Conservation (phyloP, 2,329 filamentous ascomycete genomes). For the Myriosclerotinia scirpicola region DNA sequence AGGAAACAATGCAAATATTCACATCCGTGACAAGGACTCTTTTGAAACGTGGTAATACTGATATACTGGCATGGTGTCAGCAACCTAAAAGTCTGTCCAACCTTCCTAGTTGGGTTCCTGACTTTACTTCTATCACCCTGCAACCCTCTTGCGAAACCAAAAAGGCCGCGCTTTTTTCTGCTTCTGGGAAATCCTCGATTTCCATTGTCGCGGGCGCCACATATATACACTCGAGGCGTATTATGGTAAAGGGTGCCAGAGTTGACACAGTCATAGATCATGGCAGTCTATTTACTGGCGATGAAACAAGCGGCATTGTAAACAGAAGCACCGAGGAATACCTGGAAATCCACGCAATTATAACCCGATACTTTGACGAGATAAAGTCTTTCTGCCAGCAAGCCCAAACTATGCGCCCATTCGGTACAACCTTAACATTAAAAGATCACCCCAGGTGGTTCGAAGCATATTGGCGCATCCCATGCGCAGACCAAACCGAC, state of each 20-base stretch:
- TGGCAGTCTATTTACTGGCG: not conserved
- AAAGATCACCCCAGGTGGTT: slow-evolving; percentile 1
- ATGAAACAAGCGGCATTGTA: not conserved
- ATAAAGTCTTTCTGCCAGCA: slow-evolving; percentile 14
- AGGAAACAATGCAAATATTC: slow-evolving; percentile 19
- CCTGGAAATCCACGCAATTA: not conserved
- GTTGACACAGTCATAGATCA: not conserved
- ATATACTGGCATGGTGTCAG: slow-evolving; percentile 23
- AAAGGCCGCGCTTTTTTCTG: slow-evolving; percentile 2
- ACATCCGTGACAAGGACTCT: slow-evolving; percentile 14
- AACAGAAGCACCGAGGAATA: not conserved
- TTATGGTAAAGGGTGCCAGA: not conserved
- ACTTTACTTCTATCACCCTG: slow-evolving; percentile 12
- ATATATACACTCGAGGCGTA: not conserved
- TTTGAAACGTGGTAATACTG: slow-evolving; percentile 11
- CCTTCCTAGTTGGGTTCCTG: slow-evolving; percentile 25
- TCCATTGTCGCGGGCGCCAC: not conserved
- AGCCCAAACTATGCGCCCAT: not conserved
- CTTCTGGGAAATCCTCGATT: slow-evolving; percentile 1
- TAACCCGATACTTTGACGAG: slow-evolving; percentile 8
- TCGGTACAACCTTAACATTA: not conserved
- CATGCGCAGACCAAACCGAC: slow-evolving; percentile 18
- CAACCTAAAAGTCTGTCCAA: slow-evolving; percentile 1
- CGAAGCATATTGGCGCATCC: slow-evolving; percentile 24
- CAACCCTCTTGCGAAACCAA: slow-evolving; percentile 9